Evolutionary conservation across 1,284 basidiomycete genomes (phyloP).

Genomic region (Cryptococcus neoformans): DNA sequence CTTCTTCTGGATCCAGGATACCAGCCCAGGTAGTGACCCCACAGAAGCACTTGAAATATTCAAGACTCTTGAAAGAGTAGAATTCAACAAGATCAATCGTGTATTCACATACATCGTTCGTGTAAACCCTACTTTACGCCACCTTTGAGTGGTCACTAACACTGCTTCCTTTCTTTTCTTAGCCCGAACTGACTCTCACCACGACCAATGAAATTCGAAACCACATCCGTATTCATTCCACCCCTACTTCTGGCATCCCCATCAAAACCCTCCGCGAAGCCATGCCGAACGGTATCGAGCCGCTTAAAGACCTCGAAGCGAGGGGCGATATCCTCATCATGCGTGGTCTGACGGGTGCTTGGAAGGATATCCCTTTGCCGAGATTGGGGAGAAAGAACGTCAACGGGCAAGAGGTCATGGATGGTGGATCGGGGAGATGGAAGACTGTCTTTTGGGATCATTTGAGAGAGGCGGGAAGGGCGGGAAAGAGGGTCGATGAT

Average conservation of each 20-base stretch:
- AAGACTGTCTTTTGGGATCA: constrained; percentile 46
- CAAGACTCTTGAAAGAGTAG: constrained; percentile 38
- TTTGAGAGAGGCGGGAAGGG: constrained; percentile 34
- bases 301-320: constrained; percentile 32
- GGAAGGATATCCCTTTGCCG: constrained; percentile 40
- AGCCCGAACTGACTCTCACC: constrained; percentile 41
- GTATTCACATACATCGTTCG: constrained; percentile 44
- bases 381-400: constrained; percentile 40
- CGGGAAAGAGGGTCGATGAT: constrained; percentile 40
- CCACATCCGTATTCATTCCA: constrained; percentile 41
- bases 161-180: neutral
- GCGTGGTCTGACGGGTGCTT: constrained; percentile 34
- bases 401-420: constrained; percentile 29
- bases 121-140: neutral
- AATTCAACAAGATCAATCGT: constrained; percentile 40
- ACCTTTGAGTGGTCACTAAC: neutral
- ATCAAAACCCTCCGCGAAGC: constrained; percentile 33
- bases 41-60: constrained; percentile 34
- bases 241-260: constrained; percentile 26
- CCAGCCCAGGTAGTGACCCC: constrained; percentile 28
- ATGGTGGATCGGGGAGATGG: constrained; percentile 35
- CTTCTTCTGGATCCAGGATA: constrained; percentile 32
- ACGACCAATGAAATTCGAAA: constrained; percentile 32
- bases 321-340: constrained; percentile 44
- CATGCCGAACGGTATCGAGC: constrained; percentile 20